Base-by-base conservation (phyloP, 1,139 yeast genomes). In the Yamadazyma mexicana region DNA sequence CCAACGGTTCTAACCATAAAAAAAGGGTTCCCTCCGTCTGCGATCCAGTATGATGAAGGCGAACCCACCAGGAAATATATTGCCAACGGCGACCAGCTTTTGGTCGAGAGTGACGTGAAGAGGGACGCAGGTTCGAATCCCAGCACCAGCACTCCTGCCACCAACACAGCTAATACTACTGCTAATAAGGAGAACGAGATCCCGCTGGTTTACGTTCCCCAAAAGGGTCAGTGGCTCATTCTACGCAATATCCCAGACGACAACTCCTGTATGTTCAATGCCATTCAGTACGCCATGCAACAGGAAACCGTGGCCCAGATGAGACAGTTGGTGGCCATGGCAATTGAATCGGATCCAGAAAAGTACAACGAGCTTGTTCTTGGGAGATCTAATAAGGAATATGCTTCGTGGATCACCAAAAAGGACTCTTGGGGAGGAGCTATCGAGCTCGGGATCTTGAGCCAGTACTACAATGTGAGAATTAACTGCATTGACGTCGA, bases 361-460 rank as follows among this genome's bases (percentile, higher is more conserved):
- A 46, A 47, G 10, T 86, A 81, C 55, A 69, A 67, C 34, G 85
- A 78, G 34, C 83, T 79, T 0, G 74, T 84, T 2, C 62, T 86
- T 47, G 95, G 81, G 16, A 66, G 71, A 43, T 64, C 76, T 0
- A 62, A 71, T 2, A 54, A 58, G 0, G 73, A 75, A 6, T 87
- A 86, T 54, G 64, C 76, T 35, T 50, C 62, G 8, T 86, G 94
- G 94, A 86, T 86, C 22, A 49, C 56, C 34, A 65, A 73, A 44
- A 73, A 73, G 23, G 80, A 75, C 34, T 75, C 87, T 17, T 86
- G 95, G 95, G 95, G 95, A 15, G 95, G 95, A 6, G 94, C 89
- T 4, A 85, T 87, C 33, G 95, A 86, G 56, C 62, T 86, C 40
- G 79, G 82, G 11, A 82, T 87, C 8, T 59, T 87, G 25, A 75